Evolutionary conservation across 2,329 filamentous ascomycete genomes (phyloP).

Genomic region (Penicillium nordicum): DNA sequence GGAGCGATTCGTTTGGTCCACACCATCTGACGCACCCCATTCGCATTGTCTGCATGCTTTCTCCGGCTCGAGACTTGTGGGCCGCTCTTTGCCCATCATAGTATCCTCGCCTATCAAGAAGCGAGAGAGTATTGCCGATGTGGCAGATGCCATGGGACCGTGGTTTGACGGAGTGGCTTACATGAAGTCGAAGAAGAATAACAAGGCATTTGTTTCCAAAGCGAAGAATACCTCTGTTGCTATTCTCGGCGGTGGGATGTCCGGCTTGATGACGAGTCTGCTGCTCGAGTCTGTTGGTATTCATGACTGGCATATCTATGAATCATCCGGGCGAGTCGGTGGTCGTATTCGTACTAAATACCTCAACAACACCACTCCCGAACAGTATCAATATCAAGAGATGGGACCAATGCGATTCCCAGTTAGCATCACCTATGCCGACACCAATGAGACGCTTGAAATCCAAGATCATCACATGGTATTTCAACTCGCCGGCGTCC

Average conservation of each 20-base stretch:
- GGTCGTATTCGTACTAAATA: constrained; percentile 46
- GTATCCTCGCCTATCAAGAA: constrained; percentile 15
- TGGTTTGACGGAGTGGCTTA: constrained; percentile 43
- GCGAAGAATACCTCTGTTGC: constrained; percentile 33
- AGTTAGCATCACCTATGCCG: constrained; percentile 39
- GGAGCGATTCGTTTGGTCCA: constrained; percentile 44
- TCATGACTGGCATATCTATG: constrained; percentile 46
- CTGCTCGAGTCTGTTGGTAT: constrained; percentile 46
- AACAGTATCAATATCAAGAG: constrained; percentile 40
- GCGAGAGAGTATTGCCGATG: constrained; percentile 30
- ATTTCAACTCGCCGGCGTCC: constrained; percentile 42
- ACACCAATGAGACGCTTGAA: constrained; percentile 42
- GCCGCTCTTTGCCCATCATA: constrained; percentile 22
- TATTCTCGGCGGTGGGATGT: constrained; percentile 41
- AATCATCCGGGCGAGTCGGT: constrained; percentile 42
- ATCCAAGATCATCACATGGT: constrained; percentile 46
- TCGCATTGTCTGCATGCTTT: constrained; percentile 37
- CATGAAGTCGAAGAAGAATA: constrained; percentile 32
- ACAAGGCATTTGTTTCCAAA: constrained; percentile 24
- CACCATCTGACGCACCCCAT: constrained; percentile 29
- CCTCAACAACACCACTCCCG: constrained; percentile 38
- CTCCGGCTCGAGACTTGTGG: constrained; percentile 22
- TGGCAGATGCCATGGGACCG: constrained; percentile 37
- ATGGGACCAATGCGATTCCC: constrained; percentile 49
- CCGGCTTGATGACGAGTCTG: constrained; percentile 38